Evolutionary conservation across 129 eudicot species (phyloP), one percentile per base, ranked within the genome.

Genomic region (Lactuca sativa): DNA sequence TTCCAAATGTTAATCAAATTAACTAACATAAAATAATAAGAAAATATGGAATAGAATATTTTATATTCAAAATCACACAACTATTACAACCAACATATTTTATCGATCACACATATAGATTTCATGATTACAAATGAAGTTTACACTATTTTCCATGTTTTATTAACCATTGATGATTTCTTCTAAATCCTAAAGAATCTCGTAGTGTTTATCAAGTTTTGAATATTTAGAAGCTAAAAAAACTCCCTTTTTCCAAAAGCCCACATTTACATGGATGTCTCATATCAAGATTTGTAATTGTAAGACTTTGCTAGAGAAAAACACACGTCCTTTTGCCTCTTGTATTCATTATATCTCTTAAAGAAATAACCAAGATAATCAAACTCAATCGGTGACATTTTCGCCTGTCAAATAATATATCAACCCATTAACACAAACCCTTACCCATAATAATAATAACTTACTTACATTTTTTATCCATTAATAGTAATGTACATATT

Each of bases 321-420:
- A 38, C 84, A 77, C 63, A 41, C 76, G 48, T 80, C 86, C 66
- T 86, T 92, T 74, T 80, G 91, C 83, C 58, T 89, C 73, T 85
- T 89, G 83, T 86, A 92, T 56, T 89, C 96, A n/a, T 81, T 72
- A 67, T 92, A 86, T 21, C 98, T 84, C 71, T 79, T 66, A 78
- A 89, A 89, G 87, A 89, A 92, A 62, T 92, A 92, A 52, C 73
- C 74, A 59, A 92, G 85, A 78, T 92, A 89, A 61, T 89, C 95
- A 59, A 92, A 92, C 44, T 82, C 85, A 18, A 89, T 92, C 5
- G 91, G 91, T 18, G 97, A 90, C 86, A 88, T 84, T 59, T 84
- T 92, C 12, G 91, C 98, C 96, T 92, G 95, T 25, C 48, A 7
- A 21, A 57, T 55, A 32, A 16, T 34, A 41, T 44, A 75, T 21